Evolutionary conservation across 306 rosid genomes (phyloP).

Genomic region (Gastrolobium bilobum): DNA sequence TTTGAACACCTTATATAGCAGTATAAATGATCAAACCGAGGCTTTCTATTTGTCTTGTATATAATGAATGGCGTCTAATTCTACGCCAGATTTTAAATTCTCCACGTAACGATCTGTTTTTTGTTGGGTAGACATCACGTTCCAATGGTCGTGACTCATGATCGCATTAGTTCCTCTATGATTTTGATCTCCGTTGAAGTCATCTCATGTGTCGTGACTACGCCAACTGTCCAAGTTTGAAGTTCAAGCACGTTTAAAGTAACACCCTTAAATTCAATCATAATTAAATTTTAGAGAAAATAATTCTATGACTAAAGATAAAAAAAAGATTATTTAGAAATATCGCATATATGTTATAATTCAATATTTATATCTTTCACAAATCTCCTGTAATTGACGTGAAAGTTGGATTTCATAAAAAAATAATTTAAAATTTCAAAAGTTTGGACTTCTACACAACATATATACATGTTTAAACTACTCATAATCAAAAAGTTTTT

Average conservation of each 20-base stretch:
- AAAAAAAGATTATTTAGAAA: not conserved
- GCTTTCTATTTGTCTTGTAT: slow-evolving; percentile 52
- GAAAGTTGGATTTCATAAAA: no score
- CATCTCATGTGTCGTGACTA: not conserved
- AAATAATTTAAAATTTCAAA: no score
- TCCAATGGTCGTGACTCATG: not conserved
- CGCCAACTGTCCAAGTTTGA: not conserved
- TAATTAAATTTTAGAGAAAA: not conserved
- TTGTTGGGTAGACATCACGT: not conserved
- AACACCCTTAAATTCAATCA: not conserved
- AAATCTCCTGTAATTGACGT: no score
- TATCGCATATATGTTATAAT: no score
- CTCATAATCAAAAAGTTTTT: no score
- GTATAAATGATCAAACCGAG: slow-evolving; percentile 48
- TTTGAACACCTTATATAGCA: not conserved
- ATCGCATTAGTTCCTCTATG: not conserved
- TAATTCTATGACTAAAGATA: not conserved
- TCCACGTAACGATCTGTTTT: not conserved
- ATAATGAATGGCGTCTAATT: slow-evolving; percentile 43
- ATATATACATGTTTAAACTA: no score
- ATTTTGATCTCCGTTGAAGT: not conserved
- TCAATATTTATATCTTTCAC: no score
- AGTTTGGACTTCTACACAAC: no score
- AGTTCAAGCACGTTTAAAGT: not conserved
- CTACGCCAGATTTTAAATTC: slow-evolving; percentile 43